Base-by-base conservation (phyloP, 1,284 basidiomycete species). In the Trametes sp. region DNA sequence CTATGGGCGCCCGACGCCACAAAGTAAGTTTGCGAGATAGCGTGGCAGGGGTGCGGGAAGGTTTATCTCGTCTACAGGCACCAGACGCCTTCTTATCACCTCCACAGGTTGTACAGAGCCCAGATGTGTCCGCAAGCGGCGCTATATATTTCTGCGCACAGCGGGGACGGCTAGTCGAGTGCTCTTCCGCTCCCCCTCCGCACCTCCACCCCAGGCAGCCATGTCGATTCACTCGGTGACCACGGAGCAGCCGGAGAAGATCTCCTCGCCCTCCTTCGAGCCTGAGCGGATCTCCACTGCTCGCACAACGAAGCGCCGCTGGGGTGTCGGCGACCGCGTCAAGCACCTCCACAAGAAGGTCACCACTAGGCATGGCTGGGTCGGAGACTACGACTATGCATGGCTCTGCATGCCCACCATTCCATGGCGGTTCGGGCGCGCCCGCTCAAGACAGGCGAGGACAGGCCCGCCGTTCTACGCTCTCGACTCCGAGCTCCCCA, bases 371-470 rank as follows among this genome's bases (percentile, higher is more conserved):
- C 77, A 88, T 53, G 90, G 92, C 8, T 94, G 92, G 92, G 61
- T 93, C 24, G 91, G 91, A 1, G 88, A 90, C 71, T 93, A 92
- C 71, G 85, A 93, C 75, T 93, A 90, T 72, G 82, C 78, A 14
- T 91, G 87, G 87, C 81, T 93, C 61, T 90, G 89, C 69, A 82
- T 78, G 24, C 91, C 91, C 2, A 77, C 79, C 1, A 75, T 92
- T 3, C 90, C 90, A 0, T 90, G 84, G 70, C 66, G 72, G 21
- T 50, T 67, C 67, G 71, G 60, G 19, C 54, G 60, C 21, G 35
- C 58, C 52, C 61, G 54, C 16, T 14, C 54, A n/a, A 67, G 58
- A 52, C 56, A 69, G 68, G 75, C 72, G 46, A 77, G 78, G 4
- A 70, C 72, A 6, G 72, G 78, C 23, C 87, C 91, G 0, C 90